phyloP scores from a whole-genome alignment of 805 yeast genomes.

The Danielozyma ontarioensis region DNA sequence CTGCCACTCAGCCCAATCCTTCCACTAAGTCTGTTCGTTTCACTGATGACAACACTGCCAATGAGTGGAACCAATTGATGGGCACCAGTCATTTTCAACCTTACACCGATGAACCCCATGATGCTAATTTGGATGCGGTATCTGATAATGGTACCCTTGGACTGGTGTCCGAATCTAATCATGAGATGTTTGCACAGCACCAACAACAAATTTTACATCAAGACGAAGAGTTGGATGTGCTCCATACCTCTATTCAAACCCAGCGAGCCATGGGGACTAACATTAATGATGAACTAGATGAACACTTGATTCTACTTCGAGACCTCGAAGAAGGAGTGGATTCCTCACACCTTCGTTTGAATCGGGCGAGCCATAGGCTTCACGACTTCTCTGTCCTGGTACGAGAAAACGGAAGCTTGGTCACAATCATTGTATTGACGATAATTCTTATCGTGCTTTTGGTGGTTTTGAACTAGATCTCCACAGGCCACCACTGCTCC shows the following conservation, averaged over 20 bases:
- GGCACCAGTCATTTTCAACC: slow-evolving; percentile 32
- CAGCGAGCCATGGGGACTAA: slow-evolving; percentile 37
- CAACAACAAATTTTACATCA: slow-evolving; percentile 37
- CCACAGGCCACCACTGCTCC: too few relatives aligned
- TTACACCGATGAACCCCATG: slow-evolving; percentile 24
- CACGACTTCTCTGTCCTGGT: slow-evolving; percentile 27
- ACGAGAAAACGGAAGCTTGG: slow-evolving; percentile 39
- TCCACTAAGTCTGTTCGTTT: slow-evolving; percentile 32
- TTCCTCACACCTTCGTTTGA: slow-evolving; percentile 22
- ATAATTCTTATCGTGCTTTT: slow-evolving; percentile 34
- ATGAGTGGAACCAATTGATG: slow-evolving; percentile 27
- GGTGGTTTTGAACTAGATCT: slow-evolving; percentile 33
- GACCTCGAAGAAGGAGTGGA: slow-evolving; percentile 41
- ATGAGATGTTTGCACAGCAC: slow-evolving; percentile 37
- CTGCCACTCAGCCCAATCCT: slow-evolving; percentile 2
- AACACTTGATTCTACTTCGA: slow-evolving; percentile 34
- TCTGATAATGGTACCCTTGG: slow-evolving; percentile 4
- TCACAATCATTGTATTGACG: slow-evolving; percentile 37
- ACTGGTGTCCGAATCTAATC: slow-evolving; percentile 20
- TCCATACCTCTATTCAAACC: slow-evolving; percentile 28
- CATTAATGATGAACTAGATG: slow-evolving; percentile 36
- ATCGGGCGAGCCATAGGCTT: slow-evolving; percentile 25
- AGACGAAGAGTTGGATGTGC: slow-evolving; percentile 28
- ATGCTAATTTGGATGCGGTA: slow-evolving; percentile 5
- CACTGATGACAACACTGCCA: slow-evolving; percentile 22